Evolutionary conservation across 176 grass and related monocot genomes (phyloP).

Genomic region (Lolium perenne): DNA sequence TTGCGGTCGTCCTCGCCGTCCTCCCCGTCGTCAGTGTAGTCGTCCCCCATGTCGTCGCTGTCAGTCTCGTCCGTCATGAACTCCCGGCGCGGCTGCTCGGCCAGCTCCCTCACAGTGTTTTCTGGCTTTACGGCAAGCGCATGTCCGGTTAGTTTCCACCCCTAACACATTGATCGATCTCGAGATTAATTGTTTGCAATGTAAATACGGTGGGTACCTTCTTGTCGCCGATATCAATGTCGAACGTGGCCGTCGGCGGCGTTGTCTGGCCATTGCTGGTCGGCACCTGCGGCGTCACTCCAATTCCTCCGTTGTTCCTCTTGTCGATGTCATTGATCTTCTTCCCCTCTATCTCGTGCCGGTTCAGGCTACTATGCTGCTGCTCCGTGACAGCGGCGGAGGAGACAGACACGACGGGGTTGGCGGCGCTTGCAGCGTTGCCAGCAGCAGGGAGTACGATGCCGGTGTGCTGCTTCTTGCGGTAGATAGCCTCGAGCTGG

Average conservation of each 20-base stretch:
- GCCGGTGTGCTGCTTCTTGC: conserved; percentile 48
- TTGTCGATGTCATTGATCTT: conserved; percentile 56
- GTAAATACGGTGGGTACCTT: conserved; percentile 44
- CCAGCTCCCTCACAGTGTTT: conserved; percentile 70
- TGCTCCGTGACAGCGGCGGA: conserved; percentile 17
- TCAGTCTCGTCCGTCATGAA: conserved; percentile 64
- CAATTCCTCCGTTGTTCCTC: conserved; percentile 52
- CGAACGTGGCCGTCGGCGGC: conserved; percentile 19
- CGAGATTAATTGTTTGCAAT: background rate
- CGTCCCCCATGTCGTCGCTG: conserved; percentile 59
- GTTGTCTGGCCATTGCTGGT: conserved; percentile 44
- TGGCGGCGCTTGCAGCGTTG: background rate
- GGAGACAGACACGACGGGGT: conserved; percentile 13
- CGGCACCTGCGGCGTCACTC: conserved; percentile 11
- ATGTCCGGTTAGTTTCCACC: conserved; percentile 50
- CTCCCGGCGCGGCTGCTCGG: conserved; percentile 52
- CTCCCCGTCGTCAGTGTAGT: conserved; percentile 64
- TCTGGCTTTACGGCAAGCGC: conserved; percentile 73
- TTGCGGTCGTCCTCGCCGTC: conserved; percentile 61
- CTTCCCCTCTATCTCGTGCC: conserved; percentile 56
- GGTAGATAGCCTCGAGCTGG: conserved; percentile 86
- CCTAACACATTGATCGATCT: background rate
- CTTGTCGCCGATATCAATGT: conserved; percentile 28
- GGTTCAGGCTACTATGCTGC: conserved; percentile 7
- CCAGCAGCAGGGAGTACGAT: background rate